phyloP scores from a whole-genome alignment of 2,329 filamentous ascomycete genomes.

The Ophiocordyceps camponoti-floridani region DNA sequence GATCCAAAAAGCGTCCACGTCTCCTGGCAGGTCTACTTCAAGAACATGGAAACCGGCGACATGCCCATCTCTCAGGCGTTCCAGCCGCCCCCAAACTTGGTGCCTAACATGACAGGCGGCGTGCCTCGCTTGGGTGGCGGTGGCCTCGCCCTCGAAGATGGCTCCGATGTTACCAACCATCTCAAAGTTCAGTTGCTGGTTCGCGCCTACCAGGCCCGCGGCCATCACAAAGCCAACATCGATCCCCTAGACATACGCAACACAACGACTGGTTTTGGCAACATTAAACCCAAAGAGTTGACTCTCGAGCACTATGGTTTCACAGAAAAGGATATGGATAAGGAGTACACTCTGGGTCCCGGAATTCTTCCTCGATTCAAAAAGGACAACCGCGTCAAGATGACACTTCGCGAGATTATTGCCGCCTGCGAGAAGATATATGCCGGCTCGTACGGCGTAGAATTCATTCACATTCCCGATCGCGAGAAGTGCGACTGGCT shows the following conservation, averaged over 20 bases:
- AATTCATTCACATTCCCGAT: slow-evolving; percentile 98
- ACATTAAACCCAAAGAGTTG: slow-evolving; percentile 79
- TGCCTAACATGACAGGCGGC: slow-evolving; percentile 64
- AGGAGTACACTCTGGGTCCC: slow-evolving; percentile 80
- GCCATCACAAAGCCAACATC: slow-evolving; percentile 96
- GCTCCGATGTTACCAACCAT: slow-evolving; percentile 82
- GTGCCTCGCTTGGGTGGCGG: slow-evolving; percentile 51
- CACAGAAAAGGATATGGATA: slow-evolving; percentile 81
- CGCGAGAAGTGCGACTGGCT: slow-evolving; percentile 98
- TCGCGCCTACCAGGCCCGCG: slow-evolving; percentile 91
- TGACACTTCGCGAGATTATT: slow-evolving; percentile 91
- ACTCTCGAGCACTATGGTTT: slow-evolving; percentile 90
- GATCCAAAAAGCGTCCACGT: slow-evolving; percentile 88
- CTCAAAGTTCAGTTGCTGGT: slow-evolving; percentile 95
- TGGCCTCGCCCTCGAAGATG: slow-evolving; percentile 47
- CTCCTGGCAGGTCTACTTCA: slow-evolving; percentile 99
- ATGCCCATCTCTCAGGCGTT: slow-evolving; percentile 98
- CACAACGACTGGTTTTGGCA: slow-evolving; percentile 56
- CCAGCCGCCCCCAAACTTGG: slow-evolving; percentile 81
- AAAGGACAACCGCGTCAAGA: slow-evolving; percentile 75
- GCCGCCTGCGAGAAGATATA: slow-evolving; percentile 88
- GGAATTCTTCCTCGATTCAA: slow-evolving; percentile 92
- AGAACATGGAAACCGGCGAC: slow-evolving; percentile 94
- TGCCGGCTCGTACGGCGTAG: slow-evolving; percentile 90
- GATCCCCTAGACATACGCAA: slow-evolving; percentile 89